Base-by-base conservation (phyloP, 148 eudicot genomes). In the Chenopodium suecicum region DNA sequence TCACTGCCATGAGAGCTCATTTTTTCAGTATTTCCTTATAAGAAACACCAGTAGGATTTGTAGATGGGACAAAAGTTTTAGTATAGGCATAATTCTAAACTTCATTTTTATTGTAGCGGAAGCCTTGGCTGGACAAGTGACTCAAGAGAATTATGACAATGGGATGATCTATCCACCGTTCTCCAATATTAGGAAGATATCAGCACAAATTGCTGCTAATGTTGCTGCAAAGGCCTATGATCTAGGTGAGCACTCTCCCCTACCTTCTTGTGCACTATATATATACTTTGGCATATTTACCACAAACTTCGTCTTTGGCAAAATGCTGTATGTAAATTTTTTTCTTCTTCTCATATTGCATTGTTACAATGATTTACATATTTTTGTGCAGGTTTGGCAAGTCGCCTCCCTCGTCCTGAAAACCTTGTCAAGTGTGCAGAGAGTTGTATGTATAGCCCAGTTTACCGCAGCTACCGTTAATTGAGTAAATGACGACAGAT, bases 161-260 rank as follows among this genome's bases (percentile, higher is more conserved):
- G 98, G 97, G 79, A 85, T 95, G 92, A 93, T 90, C 11, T 95
- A 89, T 82, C 98, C 98, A 1, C 96, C 96, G 58, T 85, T 93
- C 78, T 52, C 91, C 29, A 89, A 85, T 44, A 95, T 95, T 85
- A 88, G 98, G 87, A 91, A 92, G 79, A 95, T 95, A 83, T 95
- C 97, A 17, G 94, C 95, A 50, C 83, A 88, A 41, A 91, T 95
- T 85, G 98, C 98, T 85, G 98, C 98, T 34, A 91, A 75, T 73
- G 96, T 95, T 63, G 98, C 98, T 82, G 94, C 98, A 72, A 93
- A 91, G 85, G 97, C 91, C 74, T 93, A 95, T 81, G 98, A 93
- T 67, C 91, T 95, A 17, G 95, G 98, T 93, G 20, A 83, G 93
- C 69, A 9, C 60, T 44, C 23, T 9, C 13, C 17, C 19, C 13